phyloP scores from a whole-genome alignment of 768 basidiomycete species.

The Termitomyces sp. region DNA sequence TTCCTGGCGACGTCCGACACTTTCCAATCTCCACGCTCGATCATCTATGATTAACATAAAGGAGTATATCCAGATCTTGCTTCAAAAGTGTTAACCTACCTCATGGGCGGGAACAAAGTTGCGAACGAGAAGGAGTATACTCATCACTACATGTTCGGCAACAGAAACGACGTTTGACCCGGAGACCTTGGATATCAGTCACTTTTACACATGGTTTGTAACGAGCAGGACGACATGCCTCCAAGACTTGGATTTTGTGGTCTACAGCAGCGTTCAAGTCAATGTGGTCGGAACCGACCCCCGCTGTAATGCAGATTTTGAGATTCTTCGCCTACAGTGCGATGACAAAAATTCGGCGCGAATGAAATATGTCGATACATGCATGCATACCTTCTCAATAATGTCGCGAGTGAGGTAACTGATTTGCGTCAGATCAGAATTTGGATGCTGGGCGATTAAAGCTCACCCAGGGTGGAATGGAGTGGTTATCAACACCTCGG shows the following conservation, averaged over 20 bases:
- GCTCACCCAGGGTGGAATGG: slow-evolving; percentile 74
- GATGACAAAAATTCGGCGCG: neutral
- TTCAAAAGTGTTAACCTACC: slow-evolving; percentile 26
- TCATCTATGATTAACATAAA: slow-evolving; percentile 41
- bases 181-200: slow-evolving; percentile 45
- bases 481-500: slow-evolving; percentile 77
- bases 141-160: slow-evolving; percentile 89
- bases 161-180: slow-evolving; percentile 90
- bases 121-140: slow-evolving; percentile 83
- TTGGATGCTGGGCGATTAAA: neutral
- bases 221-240: slow-evolving; percentile 26
- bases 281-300: slow-evolving; percentile 87
- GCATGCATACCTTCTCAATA: slow-evolving; percentile 55
- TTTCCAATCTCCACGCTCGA: slow-evolving; percentile 81
- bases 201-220: slow-evolving; percentile 3
- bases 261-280: slow-evolving; percentile 87
- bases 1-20: slow-evolving; percentile 79
- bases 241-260: slow-evolving; percentile 72
- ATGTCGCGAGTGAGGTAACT: slow-evolving; percentile 71
- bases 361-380: slow-evolving; percentile 3
- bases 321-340: slow-evolving; percentile 65
- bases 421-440: neutral
- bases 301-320: slow-evolving; percentile 86
- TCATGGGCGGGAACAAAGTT: slow-evolving; percentile 89
- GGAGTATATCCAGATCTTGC: neutral